Evolutionary conservation across 2,329 filamentous ascomycete genomes (phyloP).

Genomic region (Colletotrichum somersetense): DNA sequence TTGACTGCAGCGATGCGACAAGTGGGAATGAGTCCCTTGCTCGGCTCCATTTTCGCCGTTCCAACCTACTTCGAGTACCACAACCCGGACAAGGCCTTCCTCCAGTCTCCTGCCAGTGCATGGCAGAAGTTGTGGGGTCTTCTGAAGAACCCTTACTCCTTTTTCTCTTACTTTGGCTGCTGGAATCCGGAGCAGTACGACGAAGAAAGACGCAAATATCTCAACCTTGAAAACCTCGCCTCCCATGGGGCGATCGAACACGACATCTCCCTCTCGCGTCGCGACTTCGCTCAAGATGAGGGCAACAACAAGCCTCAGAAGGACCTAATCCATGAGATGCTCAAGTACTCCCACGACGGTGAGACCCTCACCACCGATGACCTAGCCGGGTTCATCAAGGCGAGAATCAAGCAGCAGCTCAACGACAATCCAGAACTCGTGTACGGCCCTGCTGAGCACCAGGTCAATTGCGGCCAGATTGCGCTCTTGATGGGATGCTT

Average conservation of each 20-base stretch:
- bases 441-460: not conserved
- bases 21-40: conserved; percentile 6
- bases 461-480: not conserved
- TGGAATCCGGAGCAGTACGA: not conserved
- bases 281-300: conserved; percentile 38
- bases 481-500: conserved; percentile 2
- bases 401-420: not conserved
- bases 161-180: conserved; percentile 1
- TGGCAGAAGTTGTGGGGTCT: not conserved
- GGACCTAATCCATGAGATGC: not conserved
- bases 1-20: not conserved
- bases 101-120: not conserved
- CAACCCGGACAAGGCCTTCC: not conserved
- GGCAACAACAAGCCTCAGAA: conserved; percentile 1
- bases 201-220: conserved; percentile 14
- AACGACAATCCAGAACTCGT: not conserved
- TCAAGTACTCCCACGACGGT: not conserved
- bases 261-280: conserved; percentile 48
- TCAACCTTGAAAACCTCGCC: conserved; percentile 36
- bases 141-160: conserved; percentile 1
- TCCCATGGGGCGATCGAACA: conserved; percentile 47
- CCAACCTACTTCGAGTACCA: conserved; percentile 7
- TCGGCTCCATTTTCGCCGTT: not conserved
- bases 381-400: not conserved
- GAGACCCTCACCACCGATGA: not conserved